Conservation (phyloP, 441 rosid species). For the Populus hybrid region DNA sequence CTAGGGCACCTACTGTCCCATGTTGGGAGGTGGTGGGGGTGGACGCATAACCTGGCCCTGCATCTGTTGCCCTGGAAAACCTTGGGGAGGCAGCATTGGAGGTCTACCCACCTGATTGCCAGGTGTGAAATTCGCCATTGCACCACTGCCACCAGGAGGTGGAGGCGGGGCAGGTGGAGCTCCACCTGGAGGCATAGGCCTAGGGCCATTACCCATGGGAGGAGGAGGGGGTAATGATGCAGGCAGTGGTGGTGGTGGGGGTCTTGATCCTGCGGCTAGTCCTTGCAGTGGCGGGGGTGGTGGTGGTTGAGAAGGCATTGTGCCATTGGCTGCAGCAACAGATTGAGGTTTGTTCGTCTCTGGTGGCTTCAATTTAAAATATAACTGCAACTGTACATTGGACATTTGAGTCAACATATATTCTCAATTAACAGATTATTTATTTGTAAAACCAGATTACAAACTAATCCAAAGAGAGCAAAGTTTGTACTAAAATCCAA, state of each 20-base stretch:
- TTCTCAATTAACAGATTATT: background rate
- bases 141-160: slow-evolving; percentile 60
- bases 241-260: slow-evolving; percentile 49
- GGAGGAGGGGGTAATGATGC: slow-evolving; percentile 82
- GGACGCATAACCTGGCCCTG: slow-evolving; percentile 26
- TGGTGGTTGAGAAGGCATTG: slow-evolving; percentile 52
- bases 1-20: slow-evolving; percentile 23
- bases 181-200: slow-evolving; percentile 73
- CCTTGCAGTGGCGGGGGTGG: slow-evolving; percentile 76
- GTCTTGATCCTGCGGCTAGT: slow-evolving; percentile 42
- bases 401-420: slow-evolving; percentile 6
- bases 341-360: slow-evolving; percentile 70
- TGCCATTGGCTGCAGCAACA: slow-evolving; percentile 55
- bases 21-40: slow-evolving; percentile 35
- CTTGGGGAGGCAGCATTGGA: slow-evolving; percentile 49
- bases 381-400: slow-evolving; percentile 74
- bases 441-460: background rate
- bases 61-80: slow-evolving; percentile 58
- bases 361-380: slow-evolving; percentile 74
- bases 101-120: slow-evolving; percentile 47
- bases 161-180: slow-evolving; percentile 71
- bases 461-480: background rate
- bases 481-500: background rate
- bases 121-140: slow-evolving; percentile 58
- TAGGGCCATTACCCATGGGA: slow-evolving; percentile 69